Conservation (phyloP, 2,329 filamentous ascomycete genomes). For the Monilinia vaccinii-corymbosi region DNA sequence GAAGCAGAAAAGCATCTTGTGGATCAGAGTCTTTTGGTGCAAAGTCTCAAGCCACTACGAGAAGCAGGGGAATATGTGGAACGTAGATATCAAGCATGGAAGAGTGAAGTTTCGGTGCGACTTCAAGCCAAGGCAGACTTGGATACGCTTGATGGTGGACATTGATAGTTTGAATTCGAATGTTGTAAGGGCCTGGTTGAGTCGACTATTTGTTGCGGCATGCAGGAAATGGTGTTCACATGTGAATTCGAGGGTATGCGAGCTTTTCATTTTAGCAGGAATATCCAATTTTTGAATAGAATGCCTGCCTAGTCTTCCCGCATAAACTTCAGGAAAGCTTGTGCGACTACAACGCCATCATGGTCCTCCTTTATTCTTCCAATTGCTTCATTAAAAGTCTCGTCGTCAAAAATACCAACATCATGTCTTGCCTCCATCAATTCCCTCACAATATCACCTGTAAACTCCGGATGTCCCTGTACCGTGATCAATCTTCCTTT, state of each 20-base stretch:
- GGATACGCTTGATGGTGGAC: background rate
- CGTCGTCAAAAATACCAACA: conserved; percentile 60
- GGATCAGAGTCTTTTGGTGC: background rate
- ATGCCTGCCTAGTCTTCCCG: conserved; percentile 37
- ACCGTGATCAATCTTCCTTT: conserved; percentile 61
- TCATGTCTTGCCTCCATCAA: conserved; percentile 56
- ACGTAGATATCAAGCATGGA: background rate
- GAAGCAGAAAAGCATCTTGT: background rate
- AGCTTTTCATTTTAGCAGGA: background rate
- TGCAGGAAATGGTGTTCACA: background rate
- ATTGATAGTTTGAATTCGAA: background rate
- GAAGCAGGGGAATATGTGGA: background rate
- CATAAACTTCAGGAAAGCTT: conserved; percentile 69
- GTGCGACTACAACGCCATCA: conserved; percentile 68
- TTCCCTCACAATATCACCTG: conserved; percentile 58
- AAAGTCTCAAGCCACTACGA: background rate
- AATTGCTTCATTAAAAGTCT: conserved; percentile 60
- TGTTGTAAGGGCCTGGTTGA: background rate
- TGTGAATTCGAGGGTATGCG: background rate
- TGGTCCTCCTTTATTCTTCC: conserved; percentile 56
- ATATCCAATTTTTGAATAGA: background rate
- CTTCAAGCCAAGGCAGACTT: background rate
- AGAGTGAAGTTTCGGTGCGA: background rate
- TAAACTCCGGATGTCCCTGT: conserved; percentile 84
- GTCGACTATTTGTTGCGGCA: background rate